Evolutionary conservation across 1,139 yeast species (phyloP).

Genomic region (Sugiyamaella grinbergsii): DNA sequence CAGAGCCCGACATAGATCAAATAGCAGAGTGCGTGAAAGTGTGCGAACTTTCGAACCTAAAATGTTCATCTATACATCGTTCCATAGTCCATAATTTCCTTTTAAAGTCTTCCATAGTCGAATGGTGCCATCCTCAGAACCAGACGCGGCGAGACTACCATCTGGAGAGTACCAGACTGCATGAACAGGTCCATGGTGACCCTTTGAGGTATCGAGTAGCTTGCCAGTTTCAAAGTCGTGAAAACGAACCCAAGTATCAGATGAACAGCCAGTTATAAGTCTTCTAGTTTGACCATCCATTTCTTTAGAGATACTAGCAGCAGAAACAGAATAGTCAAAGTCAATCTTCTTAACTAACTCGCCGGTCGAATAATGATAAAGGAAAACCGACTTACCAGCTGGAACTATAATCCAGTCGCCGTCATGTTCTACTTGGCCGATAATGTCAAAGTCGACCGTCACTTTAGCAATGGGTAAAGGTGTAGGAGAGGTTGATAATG

Average conservation of each 20-base stretch:
- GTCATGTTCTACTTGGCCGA: slow-evolving; percentile 39
- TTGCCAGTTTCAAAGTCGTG: slow-evolving; percentile 40
- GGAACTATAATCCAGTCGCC: slow-evolving; percentile 35
- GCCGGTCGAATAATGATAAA: slow-evolving; percentile 34
- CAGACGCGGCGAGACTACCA: slow-evolving; percentile 54
- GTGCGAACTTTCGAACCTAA: neutral
- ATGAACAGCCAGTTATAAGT: slow-evolving; percentile 40
- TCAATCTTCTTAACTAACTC: slow-evolving; percentile 31
- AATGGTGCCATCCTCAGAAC: slow-evolving; percentile 69
- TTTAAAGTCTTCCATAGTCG: slow-evolving; percentile 55
- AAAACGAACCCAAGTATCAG: slow-evolving; percentile 44
- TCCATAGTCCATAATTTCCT: slow-evolving; percentile 45
- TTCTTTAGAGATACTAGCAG: slow-evolving; percentile 37
- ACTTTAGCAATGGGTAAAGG: slow-evolving; percentile 25
- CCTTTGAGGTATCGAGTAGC: slow-evolving; percentile 38
- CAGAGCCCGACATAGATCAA: neutral
- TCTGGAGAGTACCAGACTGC: slow-evolving; percentile 44
- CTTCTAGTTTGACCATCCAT: slow-evolving; percentile 27
- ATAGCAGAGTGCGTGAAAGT: neutral
- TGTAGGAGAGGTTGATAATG: neutral
- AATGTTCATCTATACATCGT: slow-evolving; percentile 5
- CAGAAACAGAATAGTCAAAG: slow-evolving; percentile 39
- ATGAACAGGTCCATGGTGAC: slow-evolving; percentile 47
- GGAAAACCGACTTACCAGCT: slow-evolving; percentile 35
- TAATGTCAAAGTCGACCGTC: slow-evolving; percentile 27